These are phyloP conservation scores for Mycena sp. DNA, from an alignment of 1,284 basidiomycete genomes.

Conservation along the genomic window DNA sequence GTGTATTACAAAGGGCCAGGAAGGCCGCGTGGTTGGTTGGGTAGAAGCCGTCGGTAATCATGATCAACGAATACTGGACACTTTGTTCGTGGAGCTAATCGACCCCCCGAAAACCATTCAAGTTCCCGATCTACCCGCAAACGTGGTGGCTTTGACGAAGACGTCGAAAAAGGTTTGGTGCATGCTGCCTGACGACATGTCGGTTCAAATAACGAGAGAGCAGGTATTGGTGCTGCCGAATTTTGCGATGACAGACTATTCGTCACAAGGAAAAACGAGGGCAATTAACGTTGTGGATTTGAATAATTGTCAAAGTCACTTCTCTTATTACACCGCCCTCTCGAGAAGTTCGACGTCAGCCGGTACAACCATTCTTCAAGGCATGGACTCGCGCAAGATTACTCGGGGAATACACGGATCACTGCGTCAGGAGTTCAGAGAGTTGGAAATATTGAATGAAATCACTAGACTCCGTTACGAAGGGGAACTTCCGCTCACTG, in stretches of 20 bases:
- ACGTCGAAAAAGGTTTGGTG: not conserved
- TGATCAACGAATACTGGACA: not conserved
- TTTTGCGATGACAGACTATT: constrained; percentile 42
- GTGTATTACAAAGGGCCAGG: constrained; percentile 8
- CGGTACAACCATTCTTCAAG: constrained; percentile 47
- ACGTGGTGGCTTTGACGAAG: constrained; percentile 3
- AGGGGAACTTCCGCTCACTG: not conserved
- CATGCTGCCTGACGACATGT: not conserved
- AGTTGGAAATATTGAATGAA: constrained; percentile 44
- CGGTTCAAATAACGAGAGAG: not conserved
- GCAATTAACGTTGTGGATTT: constrained; percentile 37
- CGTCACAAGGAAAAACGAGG: constrained; percentile 31
- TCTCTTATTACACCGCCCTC: constrained; percentile 48
- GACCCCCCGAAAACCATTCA: not conserved
- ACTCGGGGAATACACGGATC: constrained; percentile 31
- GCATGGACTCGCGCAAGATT: constrained; percentile 37
- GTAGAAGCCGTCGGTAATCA: not conserved
- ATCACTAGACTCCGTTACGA: constrained; percentile 38
- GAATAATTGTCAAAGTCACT: constrained; percentile 31
- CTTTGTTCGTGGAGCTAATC: not conserved
- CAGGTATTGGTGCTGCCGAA: constrained; percentile 43
- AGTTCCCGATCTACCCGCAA: not conserved
- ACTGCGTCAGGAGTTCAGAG: constrained; percentile 42
- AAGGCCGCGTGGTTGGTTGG: not conserved
- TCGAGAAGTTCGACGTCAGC: constrained; percentile 46